Percentiles rank a stretch among this genome's conserved stretches.
These are phyloP conservation scores for Aspergillus nidulans DNA, from an alignment of 495 filamentous ascomycete genomes.

Conservation along the genomic window DNA sequence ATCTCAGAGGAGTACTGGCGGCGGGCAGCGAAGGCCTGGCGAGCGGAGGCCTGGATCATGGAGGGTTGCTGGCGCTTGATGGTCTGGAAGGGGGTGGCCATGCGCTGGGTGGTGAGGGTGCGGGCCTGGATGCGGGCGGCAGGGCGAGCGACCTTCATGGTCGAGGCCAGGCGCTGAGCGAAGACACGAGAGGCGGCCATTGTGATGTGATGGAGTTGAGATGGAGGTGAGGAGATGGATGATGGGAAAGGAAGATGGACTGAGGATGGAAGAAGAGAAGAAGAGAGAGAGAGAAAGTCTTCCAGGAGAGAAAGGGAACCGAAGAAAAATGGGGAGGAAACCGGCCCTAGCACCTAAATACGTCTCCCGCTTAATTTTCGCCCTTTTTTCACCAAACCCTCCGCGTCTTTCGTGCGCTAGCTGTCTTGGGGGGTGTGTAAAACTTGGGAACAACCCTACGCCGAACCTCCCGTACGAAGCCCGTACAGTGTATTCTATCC, in stretches of 20 bases:
- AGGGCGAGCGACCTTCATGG: conserved; percentile 74
- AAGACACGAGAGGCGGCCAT: conserved; percentile 72
- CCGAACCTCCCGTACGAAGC: not conserved
- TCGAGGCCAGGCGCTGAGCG: conserved; percentile 65
- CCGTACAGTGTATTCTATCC: conserved; percentile 2
- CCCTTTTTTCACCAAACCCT: conserved; percentile 36
- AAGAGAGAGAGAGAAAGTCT: conserved; percentile 1
- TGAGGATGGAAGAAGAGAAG: not conserved
- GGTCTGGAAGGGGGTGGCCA: conserved; percentile 48
- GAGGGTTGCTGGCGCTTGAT: conserved; percentile 64
- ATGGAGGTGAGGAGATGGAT: conserved; percentile 27
- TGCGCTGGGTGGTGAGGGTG: conserved; percentile 52
- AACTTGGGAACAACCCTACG: conserved; percentile 32
- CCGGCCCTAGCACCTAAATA: conserved; percentile 39
- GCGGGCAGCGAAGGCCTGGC: conserved; percentile 59
- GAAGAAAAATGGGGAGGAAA: conserved; percentile 41
- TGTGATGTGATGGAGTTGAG: conserved; percentile 46
- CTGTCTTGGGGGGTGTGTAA: conserved; percentile 8
- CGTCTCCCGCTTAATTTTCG: conserved; percentile 44
- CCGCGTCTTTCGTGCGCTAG: conserved; percentile 33
- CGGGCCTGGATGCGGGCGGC: conserved; percentile 58
- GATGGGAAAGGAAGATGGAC: conserved; percentile 8
- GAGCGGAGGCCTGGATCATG: conserved; percentile 57
- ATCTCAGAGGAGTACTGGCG: conserved; percentile 78
- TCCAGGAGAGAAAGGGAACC: conserved; percentile 21